These are phyloP conservation scores for Pleurotus pulmonarius DNA, from an alignment of 768 basidiomycete species.

Conservation along the genomic window DNA sequence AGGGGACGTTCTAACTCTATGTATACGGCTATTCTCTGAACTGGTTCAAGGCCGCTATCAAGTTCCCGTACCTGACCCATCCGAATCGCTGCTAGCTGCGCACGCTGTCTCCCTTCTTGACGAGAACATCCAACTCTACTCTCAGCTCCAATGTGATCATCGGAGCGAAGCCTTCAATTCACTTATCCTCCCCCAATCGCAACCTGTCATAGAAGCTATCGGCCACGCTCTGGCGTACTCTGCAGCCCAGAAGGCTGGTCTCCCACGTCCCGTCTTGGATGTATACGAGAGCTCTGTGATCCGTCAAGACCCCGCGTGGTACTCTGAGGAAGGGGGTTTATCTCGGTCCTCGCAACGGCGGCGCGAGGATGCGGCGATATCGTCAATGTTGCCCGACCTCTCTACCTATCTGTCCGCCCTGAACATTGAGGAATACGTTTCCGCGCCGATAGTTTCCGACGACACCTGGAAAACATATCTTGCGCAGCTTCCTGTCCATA, in stretches of 20 bases:
- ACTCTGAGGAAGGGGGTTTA: conserved; percentile 48
- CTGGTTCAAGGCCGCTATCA: conserved; percentile 51
- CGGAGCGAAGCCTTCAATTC: conserved; percentile 50
- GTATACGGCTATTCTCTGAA: conserved; percentile 58
- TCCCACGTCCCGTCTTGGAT: conserved; percentile 49
- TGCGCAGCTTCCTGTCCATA: conserved; percentile 33
- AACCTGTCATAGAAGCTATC: conserved; percentile 52
- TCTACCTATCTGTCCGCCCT: conserved; percentile 36
- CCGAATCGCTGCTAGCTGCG: conserved; percentile 47
- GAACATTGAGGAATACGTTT: conserved; percentile 46
- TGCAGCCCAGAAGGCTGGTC: conserved; percentile 37
- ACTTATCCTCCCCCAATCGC: conserved; percentile 53
- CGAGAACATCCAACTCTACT: conserved; percentile 39
- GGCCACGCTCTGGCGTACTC: conserved; percentile 62
- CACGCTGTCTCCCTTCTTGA: conserved; percentile 45
- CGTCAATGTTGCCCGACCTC: conserved; percentile 40
- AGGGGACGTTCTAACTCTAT: conserved; percentile 46
- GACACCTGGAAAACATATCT: conserved; percentile 45
- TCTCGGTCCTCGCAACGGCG: conserved; percentile 43
- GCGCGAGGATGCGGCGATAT: conserved; percentile 43
- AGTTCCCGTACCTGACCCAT: conserved; percentile 45
- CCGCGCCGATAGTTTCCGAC: conserved; percentile 52
- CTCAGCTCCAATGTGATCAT: conserved; percentile 35
- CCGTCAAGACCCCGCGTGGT: conserved; percentile 56
- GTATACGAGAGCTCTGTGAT: conserved; percentile 53